These are phyloP conservation scores for Candida taoyuanica DNA, from an alignment of 805 yeast genomes.

Conservation along the genomic window DNA sequence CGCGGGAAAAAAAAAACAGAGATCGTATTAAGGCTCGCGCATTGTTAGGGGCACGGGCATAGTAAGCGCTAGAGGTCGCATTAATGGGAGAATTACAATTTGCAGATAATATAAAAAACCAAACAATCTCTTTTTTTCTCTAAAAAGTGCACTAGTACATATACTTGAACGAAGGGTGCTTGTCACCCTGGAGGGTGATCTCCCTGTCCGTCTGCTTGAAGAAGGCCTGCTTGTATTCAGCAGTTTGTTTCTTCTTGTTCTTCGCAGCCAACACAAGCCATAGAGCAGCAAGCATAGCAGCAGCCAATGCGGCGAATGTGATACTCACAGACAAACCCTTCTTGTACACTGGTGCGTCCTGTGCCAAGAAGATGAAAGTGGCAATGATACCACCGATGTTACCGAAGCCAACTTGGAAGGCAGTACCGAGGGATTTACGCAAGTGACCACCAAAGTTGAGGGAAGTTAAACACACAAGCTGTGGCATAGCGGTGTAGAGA, in stretches of 20 bases:
- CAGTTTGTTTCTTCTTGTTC: slow-evolving; percentile 34
- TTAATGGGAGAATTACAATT: not conserved
- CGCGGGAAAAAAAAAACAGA: no score
- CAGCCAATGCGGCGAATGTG: slow-evolving; percentile 39
- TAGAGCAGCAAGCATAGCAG: slow-evolving; percentile 32
- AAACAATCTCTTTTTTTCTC: no score
- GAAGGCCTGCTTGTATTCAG: slow-evolving; percentile 29
- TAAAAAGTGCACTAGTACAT: slow-evolving; percentile 33
- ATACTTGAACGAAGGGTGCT: slow-evolving; percentile 43
- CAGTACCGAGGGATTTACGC: slow-evolving; percentile 36
- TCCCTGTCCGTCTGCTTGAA: slow-evolving; percentile 29
- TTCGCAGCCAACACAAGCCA: slow-evolving; percentile 26
- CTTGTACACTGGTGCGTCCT: slow-evolving; percentile 37
- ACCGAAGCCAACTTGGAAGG: slow-evolving; percentile 36
- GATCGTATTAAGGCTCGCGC: no score
- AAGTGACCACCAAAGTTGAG: slow-evolving; percentile 36
- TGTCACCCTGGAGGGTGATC: slow-evolving; percentile 34
- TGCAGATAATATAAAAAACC: not conserved
- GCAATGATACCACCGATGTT: slow-evolving; percentile 38
- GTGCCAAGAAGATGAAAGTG: slow-evolving; percentile 32
- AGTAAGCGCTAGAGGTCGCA: no score
- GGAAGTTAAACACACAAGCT: slow-evolving; percentile 33
- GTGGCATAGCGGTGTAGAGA: slow-evolving; percentile 36
- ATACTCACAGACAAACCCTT: slow-evolving; percentile 39
- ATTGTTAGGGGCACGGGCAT: no score